A percentile compares a stretch with the other conserved stretches of the same genome.
Evolutionary conservation across 148 eudicot species (phyloP).

Genomic region (Limonium bicolor): DNA sequence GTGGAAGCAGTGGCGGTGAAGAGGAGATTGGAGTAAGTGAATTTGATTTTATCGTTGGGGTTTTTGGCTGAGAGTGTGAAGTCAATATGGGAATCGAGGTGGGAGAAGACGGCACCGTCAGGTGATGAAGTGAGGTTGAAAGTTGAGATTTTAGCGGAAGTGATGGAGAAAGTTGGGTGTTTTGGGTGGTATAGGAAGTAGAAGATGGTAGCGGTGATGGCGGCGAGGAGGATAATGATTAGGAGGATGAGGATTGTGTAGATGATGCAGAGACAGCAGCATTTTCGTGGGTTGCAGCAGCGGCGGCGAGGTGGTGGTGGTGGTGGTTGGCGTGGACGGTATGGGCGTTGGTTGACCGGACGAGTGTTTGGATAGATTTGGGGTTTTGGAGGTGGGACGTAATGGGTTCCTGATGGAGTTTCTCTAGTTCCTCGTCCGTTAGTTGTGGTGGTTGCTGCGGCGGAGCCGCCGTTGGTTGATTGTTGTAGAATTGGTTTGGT

Average conservation of each 20-base stretch:
- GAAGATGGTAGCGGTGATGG: constrained; percentile 43
- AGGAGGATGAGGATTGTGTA: constrained; percentile 42
- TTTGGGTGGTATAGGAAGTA: constrained; percentile 76
- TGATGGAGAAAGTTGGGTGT: constrained; percentile 54
- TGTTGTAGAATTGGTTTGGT: constrained; percentile 35
- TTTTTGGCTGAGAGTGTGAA: constrained; percentile 64
- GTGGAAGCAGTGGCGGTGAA: constrained; percentile 13
- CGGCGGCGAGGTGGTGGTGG: constrained; percentile 18
- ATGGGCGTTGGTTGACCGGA: constrained; percentile 11
- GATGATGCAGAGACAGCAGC: constrained; percentile 52
- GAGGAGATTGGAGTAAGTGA: constrained; percentile 28
- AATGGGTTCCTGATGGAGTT: background rate
- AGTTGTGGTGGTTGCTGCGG: constrained; percentile 15
- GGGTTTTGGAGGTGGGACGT: constrained; percentile 4
- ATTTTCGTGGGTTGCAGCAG: constrained; percentile 28
- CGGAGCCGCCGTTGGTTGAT: constrained; percentile 3
- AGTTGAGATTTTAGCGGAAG: constrained; percentile 31
- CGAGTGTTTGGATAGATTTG: constrained; percentile 42
- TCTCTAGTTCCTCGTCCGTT: constrained; percentile 13
- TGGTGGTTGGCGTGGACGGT: constrained; percentile 52
- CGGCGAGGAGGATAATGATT: constrained; percentile 38
- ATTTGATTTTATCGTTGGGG: constrained; percentile 45
- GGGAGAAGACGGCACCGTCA: constrained; percentile 25
- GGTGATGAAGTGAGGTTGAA: constrained; percentile 51
- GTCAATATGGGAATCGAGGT: constrained; percentile 29